phyloP scores from a whole-genome alignment of 768 basidiomycete species.

The Collybiopsis luxurians region DNA sequence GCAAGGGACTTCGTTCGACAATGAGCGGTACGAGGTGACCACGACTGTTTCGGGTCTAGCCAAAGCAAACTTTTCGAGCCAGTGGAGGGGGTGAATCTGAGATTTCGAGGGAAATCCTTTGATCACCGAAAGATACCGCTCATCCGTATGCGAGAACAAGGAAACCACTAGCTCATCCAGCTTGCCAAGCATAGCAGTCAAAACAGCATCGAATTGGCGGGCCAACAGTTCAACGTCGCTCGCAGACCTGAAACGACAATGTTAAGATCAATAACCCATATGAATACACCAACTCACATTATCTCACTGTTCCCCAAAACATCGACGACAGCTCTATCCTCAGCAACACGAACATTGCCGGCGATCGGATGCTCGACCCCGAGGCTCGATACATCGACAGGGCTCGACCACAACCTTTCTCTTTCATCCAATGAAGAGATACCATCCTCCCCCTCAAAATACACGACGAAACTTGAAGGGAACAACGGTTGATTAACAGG shows the following conservation, averaged over 20 bases:
- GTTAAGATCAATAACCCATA: not conserved
- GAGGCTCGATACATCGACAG: not conserved
- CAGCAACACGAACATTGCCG: not conserved
- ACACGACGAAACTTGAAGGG: not conserved
- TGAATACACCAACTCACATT: not conserved
- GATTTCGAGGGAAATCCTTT: not conserved
- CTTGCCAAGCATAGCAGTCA: not conserved
- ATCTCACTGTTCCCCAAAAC: constrained; percentile 1
- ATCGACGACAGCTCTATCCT: not conserved
- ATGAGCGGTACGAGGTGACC: not conserved
- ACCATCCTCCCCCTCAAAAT: not conserved
- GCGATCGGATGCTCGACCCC: constrained; percentile 8
- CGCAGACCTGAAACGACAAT: not conserved
- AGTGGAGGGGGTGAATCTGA: not conserved
- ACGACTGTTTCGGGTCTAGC: not conserved
- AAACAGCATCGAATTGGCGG: constrained; percentile 2
- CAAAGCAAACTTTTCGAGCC: constrained; percentile 5
- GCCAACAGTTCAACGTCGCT: not conserved
- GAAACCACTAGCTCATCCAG: not conserved
- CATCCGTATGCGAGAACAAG: not conserved
- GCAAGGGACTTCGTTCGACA: not conserved
- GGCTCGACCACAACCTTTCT: not conserved
- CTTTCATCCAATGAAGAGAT: not conserved
- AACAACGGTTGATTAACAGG: not conserved
- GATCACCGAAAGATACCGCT: not conserved